Evolutionary conservation across 2,329 filamentous ascomycete genomes (phyloP).

Genomic region (Sarocladiaceae sp.): DNA sequence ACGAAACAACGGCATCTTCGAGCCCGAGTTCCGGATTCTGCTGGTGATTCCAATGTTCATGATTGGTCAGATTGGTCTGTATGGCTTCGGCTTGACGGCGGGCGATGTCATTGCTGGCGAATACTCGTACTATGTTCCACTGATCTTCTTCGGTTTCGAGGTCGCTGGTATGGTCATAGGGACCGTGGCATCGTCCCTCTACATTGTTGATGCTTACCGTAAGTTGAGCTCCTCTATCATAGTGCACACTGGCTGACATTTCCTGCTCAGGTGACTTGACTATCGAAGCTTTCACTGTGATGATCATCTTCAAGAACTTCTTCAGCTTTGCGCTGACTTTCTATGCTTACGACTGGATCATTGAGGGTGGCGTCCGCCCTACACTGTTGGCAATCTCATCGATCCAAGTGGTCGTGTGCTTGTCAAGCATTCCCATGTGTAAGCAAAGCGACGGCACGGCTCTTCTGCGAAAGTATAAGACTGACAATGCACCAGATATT

Average conservation of each 20-base stretch:
- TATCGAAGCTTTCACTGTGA: conserved; percentile 83
- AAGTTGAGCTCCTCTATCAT: conserved; percentile 29
- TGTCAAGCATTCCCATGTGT: conserved; percentile 74
- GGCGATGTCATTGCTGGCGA: conserved; percentile 47
- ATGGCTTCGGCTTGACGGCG: conserved; percentile 76
- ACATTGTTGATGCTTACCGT: conserved; percentile 92
- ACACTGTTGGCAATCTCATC: conserved; percentile 68
- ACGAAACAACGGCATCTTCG: conserved; percentile 76
- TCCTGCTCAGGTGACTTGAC: conserved; percentile 61
- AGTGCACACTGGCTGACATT: conserved; percentile 12
- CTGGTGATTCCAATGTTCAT: conserved; percentile 80
- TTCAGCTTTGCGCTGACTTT: conserved; percentile 85
- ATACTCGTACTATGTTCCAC: conserved; percentile 70
- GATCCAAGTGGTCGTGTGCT: conserved; percentile 74
- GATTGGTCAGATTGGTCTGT: conserved; percentile 73
- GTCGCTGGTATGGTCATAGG: conserved; percentile 91
- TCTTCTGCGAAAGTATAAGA: background rate
- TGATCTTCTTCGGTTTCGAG: conserved; percentile 79
- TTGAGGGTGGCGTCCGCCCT: conserved; percentile 54
- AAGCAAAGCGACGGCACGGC: conserved; percentile 39
- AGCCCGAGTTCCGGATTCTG: conserved; percentile 85
- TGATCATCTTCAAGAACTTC: conserved; percentile 92
- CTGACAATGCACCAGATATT: conserved; percentile 49
- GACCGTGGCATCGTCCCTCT: conserved; percentile 78
- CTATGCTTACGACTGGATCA: conserved; percentile 80